Base-by-base conservation (phyloP, 2,329 filamentous ascomycete species). In the Aspergillus fumigatiaffinis region DNA sequence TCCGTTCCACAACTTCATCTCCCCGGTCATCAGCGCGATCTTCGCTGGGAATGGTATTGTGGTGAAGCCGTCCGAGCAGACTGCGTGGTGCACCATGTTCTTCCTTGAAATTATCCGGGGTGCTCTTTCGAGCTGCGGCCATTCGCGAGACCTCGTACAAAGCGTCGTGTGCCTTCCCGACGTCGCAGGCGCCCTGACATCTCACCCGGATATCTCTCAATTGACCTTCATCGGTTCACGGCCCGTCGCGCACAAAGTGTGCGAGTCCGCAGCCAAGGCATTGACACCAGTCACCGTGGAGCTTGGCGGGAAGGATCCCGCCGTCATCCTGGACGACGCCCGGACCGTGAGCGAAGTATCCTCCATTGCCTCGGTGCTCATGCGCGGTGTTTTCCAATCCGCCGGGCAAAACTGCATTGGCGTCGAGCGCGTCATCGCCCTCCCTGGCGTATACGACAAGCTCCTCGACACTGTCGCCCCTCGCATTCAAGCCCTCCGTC, bases 341-440 rank as follows among this genome's bases (percentile, higher is more conserved):
- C 76, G 57, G 83, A 91, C 76, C 4, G 57, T 77, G 17, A 68
- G 74, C 64, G 79, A 84, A 66, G 80, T 97, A 58, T 76, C 84
- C 4, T 85, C 89, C 46, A 87, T 97, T 51, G 84, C 85, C 42
- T 90, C 92, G 60, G 89, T 95, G 61, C 84, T 97, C 60, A 87
- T 99, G 77, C 87, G 94, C 53, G 94, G 93, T 53, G 91, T 91
- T 9, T 99, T 97, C 77, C 94, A 99, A 75, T 92, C 92, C 52
- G 88, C 92, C 17, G 94, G 94, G 1, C 94, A 99, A 75, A 99
- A 99, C 77, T 99, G 94, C 76, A 93, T 99, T 70, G 94, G 94
- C 55, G 93, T 97, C 64, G 94, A 99, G 78, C 89, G 94, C 55
- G 87, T 97, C 69, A 87, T 97, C 65, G 91, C 89, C 25, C 83